phyloP scores from a whole-genome alignment of 768 basidiomycete species.

The Lactarius pseudohatsudake region DNA sequence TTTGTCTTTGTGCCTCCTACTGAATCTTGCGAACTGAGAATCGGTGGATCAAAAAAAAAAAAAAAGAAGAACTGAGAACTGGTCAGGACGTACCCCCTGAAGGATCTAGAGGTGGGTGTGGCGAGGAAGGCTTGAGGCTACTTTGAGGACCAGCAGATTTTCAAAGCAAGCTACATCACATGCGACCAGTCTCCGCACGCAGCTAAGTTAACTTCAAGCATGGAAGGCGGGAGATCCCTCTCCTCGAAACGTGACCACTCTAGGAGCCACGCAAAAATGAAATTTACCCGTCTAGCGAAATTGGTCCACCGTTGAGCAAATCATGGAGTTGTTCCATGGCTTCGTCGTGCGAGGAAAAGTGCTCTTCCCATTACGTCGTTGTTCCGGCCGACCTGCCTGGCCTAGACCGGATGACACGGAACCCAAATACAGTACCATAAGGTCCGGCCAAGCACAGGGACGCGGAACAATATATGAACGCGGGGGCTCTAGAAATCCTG shows the following conservation, averaged over 20 bases:
- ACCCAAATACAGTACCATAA: conserved; percentile 38
- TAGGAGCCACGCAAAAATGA: too few relatives aligned
- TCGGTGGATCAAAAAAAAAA: too few relatives aligned
- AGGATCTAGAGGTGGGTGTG: too few relatives aligned
- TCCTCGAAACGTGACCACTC: too few relatives aligned
- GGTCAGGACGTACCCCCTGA: too few relatives aligned
- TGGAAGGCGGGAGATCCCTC: conserved; percentile 36
- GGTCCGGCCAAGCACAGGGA: conserved; percentile 20
- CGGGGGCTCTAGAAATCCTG: neutral
- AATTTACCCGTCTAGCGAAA: conserved; percentile 39
- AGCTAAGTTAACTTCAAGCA: conserved; percentile 29
- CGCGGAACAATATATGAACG: neutral
- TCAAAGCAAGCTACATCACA: too few relatives aligned
- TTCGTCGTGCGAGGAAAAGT: conserved; percentile 45
- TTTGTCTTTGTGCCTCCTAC: too few relatives aligned
- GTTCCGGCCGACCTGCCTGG: neutral
- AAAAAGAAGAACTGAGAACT: too few relatives aligned
- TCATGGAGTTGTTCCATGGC: conserved; percentile 39
- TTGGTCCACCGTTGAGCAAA: conserved; percentile 35
- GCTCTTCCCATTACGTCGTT: conserved; percentile 30
- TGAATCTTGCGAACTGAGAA: too few relatives aligned
- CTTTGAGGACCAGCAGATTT: too few relatives aligned
- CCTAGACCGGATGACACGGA: conserved; percentile 2
- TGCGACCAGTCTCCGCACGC: too few relatives aligned
- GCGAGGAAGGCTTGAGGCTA: too few relatives aligned